Percentiles rank a stretch among this genome's conserved stretches.
Conservation (phyloP, 257 asterid species). For the Ballota nigra region DNA sequence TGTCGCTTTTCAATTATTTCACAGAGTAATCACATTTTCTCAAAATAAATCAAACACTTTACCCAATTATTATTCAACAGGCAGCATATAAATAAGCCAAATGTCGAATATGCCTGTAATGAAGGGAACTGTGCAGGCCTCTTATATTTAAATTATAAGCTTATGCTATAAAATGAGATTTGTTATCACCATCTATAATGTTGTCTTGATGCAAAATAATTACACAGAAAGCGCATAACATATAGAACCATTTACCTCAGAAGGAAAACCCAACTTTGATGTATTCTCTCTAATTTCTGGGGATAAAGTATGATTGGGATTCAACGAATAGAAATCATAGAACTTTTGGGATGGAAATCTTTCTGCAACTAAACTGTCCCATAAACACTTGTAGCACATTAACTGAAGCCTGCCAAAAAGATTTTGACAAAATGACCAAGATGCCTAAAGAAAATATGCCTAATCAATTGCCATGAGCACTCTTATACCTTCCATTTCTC, state of each 20-base stretch:
- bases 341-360: slow-evolving; percentile 58
- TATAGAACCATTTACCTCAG: slow-evolving; percentile 47
- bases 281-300: slow-evolving; percentile 54
- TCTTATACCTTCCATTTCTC: slow-evolving; percentile 80
- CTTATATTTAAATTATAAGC: not conserved
- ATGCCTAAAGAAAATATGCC: not conserved
- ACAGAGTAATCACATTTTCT: slow-evolving; percentile 5
- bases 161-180: not conserved
- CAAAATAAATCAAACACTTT: not conserved
- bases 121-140: not conserved
- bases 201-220: not conserved
- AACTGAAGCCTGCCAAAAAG: slow-evolving; percentile 72
- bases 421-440: slow-evolving; percentile 18
- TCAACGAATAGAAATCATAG: slow-evolving; percentile 71
- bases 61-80: not conserved
- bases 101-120: not conserved
- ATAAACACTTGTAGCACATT: slow-evolving; percentile 88
- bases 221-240: not conserved
- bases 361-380: slow-evolving; percentile 75
- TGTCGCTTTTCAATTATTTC: not conserved
- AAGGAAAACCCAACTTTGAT: slow-evolving; percentile 64
- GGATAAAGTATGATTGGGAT: slow-evolving; percentile 58
- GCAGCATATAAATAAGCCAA: not conserved
- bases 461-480: slow-evolving; percentile 13
- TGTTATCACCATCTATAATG: not conserved